Conservation (phyloP, 306 rosid species). For the Leucaena leucocephala region DNA sequence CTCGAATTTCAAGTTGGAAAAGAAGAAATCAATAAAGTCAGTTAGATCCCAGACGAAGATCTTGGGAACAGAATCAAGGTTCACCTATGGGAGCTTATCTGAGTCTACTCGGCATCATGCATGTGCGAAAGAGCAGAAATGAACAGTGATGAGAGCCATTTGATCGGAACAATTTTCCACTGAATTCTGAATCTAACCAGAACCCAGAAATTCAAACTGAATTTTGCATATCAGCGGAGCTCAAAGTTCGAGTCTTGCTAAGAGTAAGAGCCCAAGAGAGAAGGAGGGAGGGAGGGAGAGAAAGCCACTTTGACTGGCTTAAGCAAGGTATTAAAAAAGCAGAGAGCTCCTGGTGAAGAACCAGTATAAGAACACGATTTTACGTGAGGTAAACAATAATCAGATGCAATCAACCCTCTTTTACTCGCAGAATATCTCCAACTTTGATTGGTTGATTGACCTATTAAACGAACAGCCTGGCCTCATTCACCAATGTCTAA, state of each 20-base stretch:
- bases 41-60: conserved; percentile 21
- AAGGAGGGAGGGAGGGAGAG: conserved; percentile 1
- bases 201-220: conserved; percentile 32
- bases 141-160: conserved; percentile 23
- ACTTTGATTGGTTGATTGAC: conserved; percentile 26
- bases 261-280: conserved; percentile 28
- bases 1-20: conserved; percentile 16
- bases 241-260: conserved; percentile 9
- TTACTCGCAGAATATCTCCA: neutral
- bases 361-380: conserved; percentile 15
- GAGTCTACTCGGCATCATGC: conserved; percentile 25
- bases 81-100: conserved; percentile 27
- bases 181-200: conserved; percentile 31
- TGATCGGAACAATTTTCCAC: neutral
- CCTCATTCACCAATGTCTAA: conserved; percentile 14
- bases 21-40: neutral
- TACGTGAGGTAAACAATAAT: conserved; percentile 26
- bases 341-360: neutral
- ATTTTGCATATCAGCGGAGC: conserved; percentile 9
- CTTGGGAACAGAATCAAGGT: conserved; percentile 14
- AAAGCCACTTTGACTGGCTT: conserved; percentile 30
- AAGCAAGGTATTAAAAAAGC: conserved; percentile 48
- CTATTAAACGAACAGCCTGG: conserved; percentile 34
- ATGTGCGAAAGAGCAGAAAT: conserved; percentile 9
- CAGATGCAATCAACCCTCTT: conserved; percentile 8